Conservation (phyloP, 371 early-diverging fungal species). For the Entomophthora muscae region DNA sequence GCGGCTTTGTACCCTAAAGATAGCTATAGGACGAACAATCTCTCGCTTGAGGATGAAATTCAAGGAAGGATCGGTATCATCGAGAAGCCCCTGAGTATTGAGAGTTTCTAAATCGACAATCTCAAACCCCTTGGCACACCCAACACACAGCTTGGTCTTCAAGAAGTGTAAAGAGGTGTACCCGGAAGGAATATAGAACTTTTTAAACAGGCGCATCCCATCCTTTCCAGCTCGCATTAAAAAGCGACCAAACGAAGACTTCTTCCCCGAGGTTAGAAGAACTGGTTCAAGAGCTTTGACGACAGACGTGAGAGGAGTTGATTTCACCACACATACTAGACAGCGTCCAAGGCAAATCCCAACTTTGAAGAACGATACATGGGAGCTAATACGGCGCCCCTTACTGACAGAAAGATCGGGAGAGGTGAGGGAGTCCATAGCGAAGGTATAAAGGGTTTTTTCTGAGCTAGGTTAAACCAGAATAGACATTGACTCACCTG, state of each 20-base stretch:
- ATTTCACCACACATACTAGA: slow-evolving; percentile 56
- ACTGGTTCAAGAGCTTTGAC: slow-evolving; percentile 56
- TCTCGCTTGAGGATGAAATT: slow-evolving; percentile 63
- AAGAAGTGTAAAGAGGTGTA: slow-evolving; percentile 60
- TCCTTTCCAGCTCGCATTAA: slow-evolving; percentile 30
- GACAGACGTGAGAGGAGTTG: slow-evolving; percentile 37
- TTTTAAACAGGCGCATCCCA: slow-evolving; percentile 43
- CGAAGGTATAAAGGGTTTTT: slow-evolving; percentile 53
- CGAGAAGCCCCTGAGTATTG: slow-evolving; percentile 53
- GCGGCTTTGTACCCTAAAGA: slow-evolving; percentile 55
- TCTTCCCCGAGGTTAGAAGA: slow-evolving; percentile 31
- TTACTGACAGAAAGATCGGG: slow-evolving; percentile 21
- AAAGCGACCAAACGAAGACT: slow-evolving; percentile 20
- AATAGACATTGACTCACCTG: slow-evolving; percentile 21
- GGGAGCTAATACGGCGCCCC: slow-evolving; percentile 48
- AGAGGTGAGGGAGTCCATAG: slow-evolving; percentile 41
- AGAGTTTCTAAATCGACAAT: slow-evolving; percentile 69
- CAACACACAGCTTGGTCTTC: slow-evolving; percentile 64
- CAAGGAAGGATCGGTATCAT: slow-evolving; percentile 60
- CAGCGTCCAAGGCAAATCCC: slow-evolving; percentile 52
- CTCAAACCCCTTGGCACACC: slow-evolving; percentile 81
- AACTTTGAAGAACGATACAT: slow-evolving; percentile 66
- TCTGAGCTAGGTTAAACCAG: slow-evolving; percentile 19
- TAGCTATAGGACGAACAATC: slow-evolving; percentile 52
- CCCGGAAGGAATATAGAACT: slow-evolving; percentile 80